Evolutionary conservation across 495 filamentous ascomycete species (phyloP).

Genomic region (Talaromyces nanjingensis): DNA sequence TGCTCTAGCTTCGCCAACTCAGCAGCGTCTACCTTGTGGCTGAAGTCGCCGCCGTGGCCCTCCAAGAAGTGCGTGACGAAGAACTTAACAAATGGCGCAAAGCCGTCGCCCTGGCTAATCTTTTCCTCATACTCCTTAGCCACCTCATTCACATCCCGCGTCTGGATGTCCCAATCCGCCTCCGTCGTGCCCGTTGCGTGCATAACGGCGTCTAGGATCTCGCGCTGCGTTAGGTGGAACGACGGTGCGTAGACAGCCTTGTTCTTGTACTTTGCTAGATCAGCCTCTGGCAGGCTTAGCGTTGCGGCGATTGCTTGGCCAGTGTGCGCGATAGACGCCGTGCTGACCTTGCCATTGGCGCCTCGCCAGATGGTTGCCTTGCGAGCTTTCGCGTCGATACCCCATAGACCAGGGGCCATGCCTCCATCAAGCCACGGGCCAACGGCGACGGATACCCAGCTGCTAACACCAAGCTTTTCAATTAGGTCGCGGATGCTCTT

Average conservation of each 20-base stretch:
- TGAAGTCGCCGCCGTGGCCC: background rate
- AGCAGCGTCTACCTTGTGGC: background rate
- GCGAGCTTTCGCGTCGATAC: slow-evolving; percentile 36
- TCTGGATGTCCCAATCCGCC: slow-evolving; percentile 48
- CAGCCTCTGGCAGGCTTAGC: slow-evolving; percentile 35
- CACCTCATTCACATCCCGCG: too few species aligned
- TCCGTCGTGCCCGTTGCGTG: slow-evolving; percentile 45
- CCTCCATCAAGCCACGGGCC: slow-evolving; percentile 46
- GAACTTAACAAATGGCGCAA: too few species aligned
- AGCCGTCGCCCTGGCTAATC: too few species aligned
- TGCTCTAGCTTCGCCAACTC: background rate
- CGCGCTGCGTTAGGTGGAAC: slow-evolving; percentile 43
- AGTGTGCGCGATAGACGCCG: too few species aligned
- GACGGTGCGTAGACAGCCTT: slow-evolving; percentile 33
- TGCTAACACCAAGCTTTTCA: slow-evolving; percentile 32
- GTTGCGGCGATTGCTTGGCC: too few species aligned
- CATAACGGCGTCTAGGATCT: slow-evolving; percentile 44
- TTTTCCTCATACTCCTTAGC: too few species aligned
- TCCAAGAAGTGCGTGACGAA: background rate
- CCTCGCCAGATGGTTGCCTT: slow-evolving; percentile 16
- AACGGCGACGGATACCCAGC: slow-evolving; percentile 43
- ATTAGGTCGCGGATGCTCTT: slow-evolving; percentile 23
- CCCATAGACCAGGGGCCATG: slow-evolving; percentile 19
- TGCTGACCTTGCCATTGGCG: too few species aligned
- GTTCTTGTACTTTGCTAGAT: slow-evolving; percentile 31